phyloP scores from a whole-genome alignment of 2,329 filamentous ascomycete species.

The Fusarium burgessii region DNA sequence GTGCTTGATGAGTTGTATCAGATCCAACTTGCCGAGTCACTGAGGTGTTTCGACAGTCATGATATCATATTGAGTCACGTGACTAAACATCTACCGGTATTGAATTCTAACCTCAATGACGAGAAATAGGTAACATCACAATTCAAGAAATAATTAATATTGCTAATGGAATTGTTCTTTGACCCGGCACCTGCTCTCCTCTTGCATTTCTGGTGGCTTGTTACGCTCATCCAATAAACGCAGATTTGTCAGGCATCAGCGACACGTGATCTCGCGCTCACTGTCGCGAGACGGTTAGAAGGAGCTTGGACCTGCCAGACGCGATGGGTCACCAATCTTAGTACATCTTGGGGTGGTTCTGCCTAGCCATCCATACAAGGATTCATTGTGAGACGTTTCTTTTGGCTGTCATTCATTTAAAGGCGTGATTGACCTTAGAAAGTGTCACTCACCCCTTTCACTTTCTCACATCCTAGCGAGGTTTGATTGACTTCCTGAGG shows the following conservation, averaged over 20 bases:
- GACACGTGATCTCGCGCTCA: conserved; percentile 3
- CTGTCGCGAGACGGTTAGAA: neutral
- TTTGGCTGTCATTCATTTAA: conserved; percentile 26
- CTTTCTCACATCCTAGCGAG: neutral
- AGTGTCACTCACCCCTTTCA: neutral
- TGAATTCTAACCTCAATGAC: neutral
- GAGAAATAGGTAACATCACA: neutral
- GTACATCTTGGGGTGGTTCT: conserved; percentile 25
- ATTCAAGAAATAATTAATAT: neutral
- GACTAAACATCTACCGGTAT: conserved; percentile 10
- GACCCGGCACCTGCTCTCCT: neutral
- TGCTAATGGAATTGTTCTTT: neutral
- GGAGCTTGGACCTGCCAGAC: neutral
- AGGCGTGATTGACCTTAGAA: neutral
- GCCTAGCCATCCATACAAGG: conserved; percentile 43
- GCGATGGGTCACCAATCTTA: conserved; percentile 4
- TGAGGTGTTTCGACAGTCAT: conserved; percentile 17
- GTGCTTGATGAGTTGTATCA: conserved; percentile 15
- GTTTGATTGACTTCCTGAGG: neutral
- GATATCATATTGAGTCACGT: conserved; percentile 51
- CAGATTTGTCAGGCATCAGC: neutral
- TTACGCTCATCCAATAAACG: neutral
- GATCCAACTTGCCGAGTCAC: conserved; percentile 24
- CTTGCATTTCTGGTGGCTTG: neutral
- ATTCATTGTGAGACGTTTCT: conserved; percentile 37